phyloP scores from a whole-genome alignment of 345 rosid species.

The Rhodamnia rubescens region DNA sequence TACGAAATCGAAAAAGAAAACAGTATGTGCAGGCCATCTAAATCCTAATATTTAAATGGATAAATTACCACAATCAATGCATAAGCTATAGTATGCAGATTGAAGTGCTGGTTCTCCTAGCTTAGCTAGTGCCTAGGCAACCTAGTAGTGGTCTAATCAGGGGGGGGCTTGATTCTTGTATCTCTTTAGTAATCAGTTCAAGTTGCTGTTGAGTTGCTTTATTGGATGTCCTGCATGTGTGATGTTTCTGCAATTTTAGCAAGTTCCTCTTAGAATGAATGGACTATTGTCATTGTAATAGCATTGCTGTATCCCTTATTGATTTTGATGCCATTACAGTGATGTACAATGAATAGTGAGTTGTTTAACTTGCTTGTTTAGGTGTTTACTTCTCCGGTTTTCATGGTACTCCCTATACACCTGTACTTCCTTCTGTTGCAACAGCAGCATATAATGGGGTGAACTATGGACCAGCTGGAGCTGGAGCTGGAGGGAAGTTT shows the following conservation, averaged over 20 bases:
- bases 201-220: not conserved
- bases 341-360: slow-evolving; percentile 19
- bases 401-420: slow-evolving; percentile 57
- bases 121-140: not conserved
- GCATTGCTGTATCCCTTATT: not conserved
- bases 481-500: slow-evolving; percentile 63
- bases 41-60: not conserved
- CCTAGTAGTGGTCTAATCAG: not conserved
- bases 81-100: not conserved
- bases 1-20: not conserved
- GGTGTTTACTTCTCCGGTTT: slow-evolving; percentile 65
- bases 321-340: not conserved
- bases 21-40: not conserved
- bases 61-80: not conserved
- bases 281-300: not conserved
- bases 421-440: slow-evolving; percentile 65
- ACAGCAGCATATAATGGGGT: slow-evolving; percentile 57
- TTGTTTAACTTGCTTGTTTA: slow-evolving; percentile 42
- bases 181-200: not conserved
- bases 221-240: not conserved
- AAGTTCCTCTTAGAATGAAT: not conserved
- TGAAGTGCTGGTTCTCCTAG: not conserved
- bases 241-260: not conserved
- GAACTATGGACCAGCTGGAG: slow-evolving; percentile 62
- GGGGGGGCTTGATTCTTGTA: not conserved